Base-by-base conservation (phyloP, 352 stramenopile species). In the Globisporangium cystogenes region DNA sequence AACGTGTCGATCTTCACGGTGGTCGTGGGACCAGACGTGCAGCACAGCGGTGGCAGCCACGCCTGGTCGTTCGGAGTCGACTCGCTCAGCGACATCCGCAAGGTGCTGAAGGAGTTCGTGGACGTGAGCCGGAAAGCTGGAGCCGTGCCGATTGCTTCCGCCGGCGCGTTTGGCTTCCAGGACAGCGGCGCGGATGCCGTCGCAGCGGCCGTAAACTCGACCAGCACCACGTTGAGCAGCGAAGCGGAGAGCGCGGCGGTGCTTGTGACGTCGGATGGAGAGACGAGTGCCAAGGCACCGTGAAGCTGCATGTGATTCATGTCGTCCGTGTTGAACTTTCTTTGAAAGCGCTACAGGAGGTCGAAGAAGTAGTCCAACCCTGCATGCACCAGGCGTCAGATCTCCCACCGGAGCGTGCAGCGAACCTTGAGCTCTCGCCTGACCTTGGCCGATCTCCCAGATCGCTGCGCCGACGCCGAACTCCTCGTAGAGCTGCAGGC, bases 371-470 rank as follows among this genome's bases (percentile, higher is more conserved):
- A 93, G 16, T 88, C 79, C 36, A 93, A 73, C 12, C 82, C 81
- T 90, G 57, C 23, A 52, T n/a, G 58, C 14, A 59, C 20, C 36
- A 29, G 8, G 2, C 10, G 31, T 47, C 42, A 47, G 33, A 33
- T 23, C 20, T 21, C 53, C 7, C 20, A 15, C 1, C 11, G 37
- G 18, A 51, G n/a, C 5, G 3, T 23, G 26, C 3, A 50, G 3
- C 7, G 41, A 42, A 1, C 16, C 36, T 14, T 44, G 18, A 10
- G 4, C 6, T 12, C 3, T 23, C 27, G 14, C 27, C 47, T 23
- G 40, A 91, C 80, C 81, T 84, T 93, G 82, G 23, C 82, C 82
- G 51, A 93, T 74, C 44, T 93, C 82, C 82, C 82, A 93, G 43
- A 93, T 69, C 16, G 73, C 79, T 36, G 67, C 71, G 7, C 82